These are phyloP conservation scores for Colletotrichum eleusines DNA, from an alignment of 2,329 filamentous ascomycete genomes.

Conservation along the genomic window DNA sequence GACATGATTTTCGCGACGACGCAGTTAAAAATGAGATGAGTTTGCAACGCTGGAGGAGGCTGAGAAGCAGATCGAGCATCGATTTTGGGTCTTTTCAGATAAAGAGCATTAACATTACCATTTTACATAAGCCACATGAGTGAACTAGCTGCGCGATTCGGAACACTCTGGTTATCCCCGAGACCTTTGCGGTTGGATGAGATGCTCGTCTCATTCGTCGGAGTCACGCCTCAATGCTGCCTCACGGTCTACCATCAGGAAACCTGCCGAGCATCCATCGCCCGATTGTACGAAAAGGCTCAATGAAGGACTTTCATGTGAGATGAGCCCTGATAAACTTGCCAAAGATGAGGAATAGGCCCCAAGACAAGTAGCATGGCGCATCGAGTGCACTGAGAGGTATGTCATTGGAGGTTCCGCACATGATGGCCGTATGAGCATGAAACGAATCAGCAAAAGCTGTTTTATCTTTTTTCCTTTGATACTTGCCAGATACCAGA, in stretches of 20 bases:
- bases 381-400: background rate
- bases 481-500: background rate
- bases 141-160: background rate
- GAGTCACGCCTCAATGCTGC: background rate
- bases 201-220: background rate
- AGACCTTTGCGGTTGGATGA: background rate
- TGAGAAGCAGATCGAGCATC: background rate
- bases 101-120: background rate
- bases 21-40: background rate
- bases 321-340: background rate
- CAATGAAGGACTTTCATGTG: rapidly evolving
- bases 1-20: background rate
- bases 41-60: background rate
- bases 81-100: background rate
- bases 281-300: background rate
- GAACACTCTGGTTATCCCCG: background rate
- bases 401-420: rapidly evolving
- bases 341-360: background rate
- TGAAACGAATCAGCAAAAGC: no score
- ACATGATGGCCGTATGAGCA: background rate
- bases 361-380: background rate
- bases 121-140: background rate
- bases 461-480: no score
- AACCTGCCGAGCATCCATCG: background rate
- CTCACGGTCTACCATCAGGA: background rate